These are phyloP conservation scores for Przewalskia tangutica DNA, from an alignment of 257 asterid genomes.

Conservation along the genomic window DNA sequence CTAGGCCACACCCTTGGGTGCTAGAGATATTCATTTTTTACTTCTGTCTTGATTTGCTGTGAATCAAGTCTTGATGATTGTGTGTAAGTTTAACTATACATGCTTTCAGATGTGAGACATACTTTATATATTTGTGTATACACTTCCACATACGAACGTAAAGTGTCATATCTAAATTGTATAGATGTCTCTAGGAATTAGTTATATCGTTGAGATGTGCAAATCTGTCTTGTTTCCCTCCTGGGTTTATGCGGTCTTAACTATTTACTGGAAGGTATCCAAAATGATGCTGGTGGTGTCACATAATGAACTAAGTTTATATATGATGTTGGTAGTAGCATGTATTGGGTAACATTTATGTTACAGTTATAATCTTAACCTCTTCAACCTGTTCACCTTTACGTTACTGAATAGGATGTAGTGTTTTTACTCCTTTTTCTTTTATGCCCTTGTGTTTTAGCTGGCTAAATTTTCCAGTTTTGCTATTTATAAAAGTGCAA, in stretches of 20 bases:
- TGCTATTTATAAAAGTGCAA: background rate
- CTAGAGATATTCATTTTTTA: background rate
- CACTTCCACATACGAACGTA: background rate
- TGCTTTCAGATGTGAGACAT: background rate
- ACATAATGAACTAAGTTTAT: background rate
- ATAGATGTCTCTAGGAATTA: background rate
- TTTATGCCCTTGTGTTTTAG: background rate
- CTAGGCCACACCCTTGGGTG: background rate
- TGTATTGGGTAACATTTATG: background rate
- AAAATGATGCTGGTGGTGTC: background rate
- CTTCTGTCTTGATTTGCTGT: background rate
- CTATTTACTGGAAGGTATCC: background rate
- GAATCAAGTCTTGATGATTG: background rate
- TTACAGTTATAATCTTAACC: background rate
- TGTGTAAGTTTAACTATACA: background rate
- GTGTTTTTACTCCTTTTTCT: background rate
- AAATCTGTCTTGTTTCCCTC: background rate
- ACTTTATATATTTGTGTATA: background rate
- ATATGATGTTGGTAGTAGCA: background rate
- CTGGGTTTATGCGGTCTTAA: background rate
- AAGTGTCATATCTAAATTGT: background rate
- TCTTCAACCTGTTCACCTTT: background rate
- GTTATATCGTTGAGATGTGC: background rate
- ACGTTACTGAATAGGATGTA: background rate
- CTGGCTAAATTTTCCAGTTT: background rate